phyloP scores from a whole-genome alignment of 306 rosid genomes.

The Medicago lupulina region DNA sequence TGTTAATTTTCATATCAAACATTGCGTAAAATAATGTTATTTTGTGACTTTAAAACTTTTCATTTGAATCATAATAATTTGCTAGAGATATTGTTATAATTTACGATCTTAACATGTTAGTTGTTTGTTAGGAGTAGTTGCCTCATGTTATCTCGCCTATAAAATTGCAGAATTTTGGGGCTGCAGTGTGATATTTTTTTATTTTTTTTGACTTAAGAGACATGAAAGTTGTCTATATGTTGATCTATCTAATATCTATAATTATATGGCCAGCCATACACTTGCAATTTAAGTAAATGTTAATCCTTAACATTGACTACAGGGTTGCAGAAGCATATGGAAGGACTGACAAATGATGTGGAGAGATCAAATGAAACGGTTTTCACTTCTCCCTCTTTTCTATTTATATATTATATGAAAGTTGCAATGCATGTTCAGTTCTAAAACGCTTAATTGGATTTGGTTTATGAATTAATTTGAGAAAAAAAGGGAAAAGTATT shows the following conservation, averaged over 20 bases:
- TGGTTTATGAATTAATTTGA: conserved; percentile 21
- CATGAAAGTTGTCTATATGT: neutral
- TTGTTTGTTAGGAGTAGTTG: conserved; percentile 23
- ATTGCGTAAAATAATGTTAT: conserved; percentile 1
- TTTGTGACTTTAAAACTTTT: neutral
- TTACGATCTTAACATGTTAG: conserved; percentile 12
- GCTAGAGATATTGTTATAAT: conserved; percentile 12
- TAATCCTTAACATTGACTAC: conserved; percentile 40
- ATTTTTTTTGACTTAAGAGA: neutral
- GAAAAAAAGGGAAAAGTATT: neutral
- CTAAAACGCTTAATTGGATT: conserved; percentile 12
- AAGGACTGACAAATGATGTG: conserved; percentile 84
- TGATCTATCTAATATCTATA: neutral
- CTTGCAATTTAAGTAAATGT: conserved; percentile 19
- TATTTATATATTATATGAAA: conserved; percentile 8
- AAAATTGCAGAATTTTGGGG: conserved; percentile 10
- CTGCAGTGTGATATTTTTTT: neutral
- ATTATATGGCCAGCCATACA: neutral
- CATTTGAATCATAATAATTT: conserved; percentile 25
- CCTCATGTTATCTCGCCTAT: neutral
- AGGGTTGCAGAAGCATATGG: conserved; percentile 84
- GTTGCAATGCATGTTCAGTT: conserved; percentile 8
- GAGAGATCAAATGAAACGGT: conserved; percentile 96
- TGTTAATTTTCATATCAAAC: conserved; percentile 26
- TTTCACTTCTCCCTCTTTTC: conserved; percentile 11